Evolutionary conservation across 176 grass and related monocot species (phyloP).

Genomic region (Areca catechu): DNA sequence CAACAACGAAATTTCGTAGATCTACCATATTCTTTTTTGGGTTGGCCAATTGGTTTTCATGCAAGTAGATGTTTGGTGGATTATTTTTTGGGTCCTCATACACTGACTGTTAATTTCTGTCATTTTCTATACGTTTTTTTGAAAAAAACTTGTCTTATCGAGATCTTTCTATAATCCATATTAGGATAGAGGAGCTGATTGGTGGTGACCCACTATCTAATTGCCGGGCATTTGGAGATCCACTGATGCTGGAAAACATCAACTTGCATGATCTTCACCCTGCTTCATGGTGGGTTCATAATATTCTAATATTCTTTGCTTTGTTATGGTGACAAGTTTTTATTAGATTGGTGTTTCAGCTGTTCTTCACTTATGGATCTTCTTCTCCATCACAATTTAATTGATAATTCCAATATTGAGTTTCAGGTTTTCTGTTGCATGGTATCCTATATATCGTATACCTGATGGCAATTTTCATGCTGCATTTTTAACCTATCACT

Average conservation of each 20-base stretch:
- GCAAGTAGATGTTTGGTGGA: too few relatives aligned
- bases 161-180: slow-evolving; percentile 13
- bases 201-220: slow-evolving; percentile 23
- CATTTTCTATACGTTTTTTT: too few relatives aligned
- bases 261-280: slow-evolving; percentile 61
- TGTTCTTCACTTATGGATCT: too few relatives aligned
- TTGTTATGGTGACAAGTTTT: too few relatives aligned
- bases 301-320: slow-evolving; percentile 1
- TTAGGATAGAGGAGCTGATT: slow-evolving; percentile 68
- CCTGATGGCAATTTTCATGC: slow-evolving; percentile 78
- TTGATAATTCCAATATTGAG: too few relatives aligned
- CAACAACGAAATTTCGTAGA: too few relatives aligned
- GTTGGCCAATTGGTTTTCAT: too few relatives aligned
- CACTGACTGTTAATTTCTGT: too few relatives aligned
- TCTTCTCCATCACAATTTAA: too few relatives aligned
- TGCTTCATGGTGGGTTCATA: slow-evolving; percentile 59
- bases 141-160: slow-evolving; percentile 13
- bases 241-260: slow-evolving; percentile 38
- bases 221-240: slow-evolving; percentile 43
- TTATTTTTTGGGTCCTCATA: too few relatives aligned
- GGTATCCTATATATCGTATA: slow-evolving; percentile 93
- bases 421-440: slow-evolving; percentile 85
- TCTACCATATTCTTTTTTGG: too few relatives aligned
- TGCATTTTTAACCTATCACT: slow-evolving; percentile 91
- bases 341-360: too few relatives aligned